Evolutionary conservation across 352 stramenopile species (phyloP).

Genomic region (Globisporangium alternatum): DNA sequence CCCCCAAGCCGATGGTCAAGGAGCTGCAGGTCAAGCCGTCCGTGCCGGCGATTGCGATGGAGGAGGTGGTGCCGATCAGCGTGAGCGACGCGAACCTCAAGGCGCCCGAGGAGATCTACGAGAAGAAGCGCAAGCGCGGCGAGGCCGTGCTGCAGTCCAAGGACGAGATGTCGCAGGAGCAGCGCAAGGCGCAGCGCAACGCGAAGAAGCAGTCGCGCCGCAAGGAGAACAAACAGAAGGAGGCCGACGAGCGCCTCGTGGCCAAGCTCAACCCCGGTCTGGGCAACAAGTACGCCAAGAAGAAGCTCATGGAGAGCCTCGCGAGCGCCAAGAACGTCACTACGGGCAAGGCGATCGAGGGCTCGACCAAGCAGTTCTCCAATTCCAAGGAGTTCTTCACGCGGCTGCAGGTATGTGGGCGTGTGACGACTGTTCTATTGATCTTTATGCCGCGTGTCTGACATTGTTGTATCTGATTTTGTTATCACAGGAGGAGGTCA

Average conservation of each 20-base stretch:
- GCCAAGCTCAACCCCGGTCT: constrained; percentile 93
- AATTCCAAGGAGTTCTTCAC: constrained; percentile 89
- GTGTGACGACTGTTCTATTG: neutral
- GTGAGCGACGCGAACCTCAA: constrained; percentile 84
- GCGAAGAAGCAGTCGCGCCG: constrained; percentile 90
- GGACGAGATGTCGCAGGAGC: constrained; percentile 87
- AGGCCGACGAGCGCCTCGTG: constrained; percentile 91
- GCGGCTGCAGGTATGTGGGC: constrained; percentile 50
- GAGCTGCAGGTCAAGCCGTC: constrained; percentile 86
- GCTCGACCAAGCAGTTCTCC: constrained; percentile 80
- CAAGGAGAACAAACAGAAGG: constrained; percentile 88
- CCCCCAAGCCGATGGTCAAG: constrained; percentile 90
- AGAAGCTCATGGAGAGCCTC: constrained; percentile 86
- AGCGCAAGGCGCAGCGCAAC: constrained; percentile 82
- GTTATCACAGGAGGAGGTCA: neutral
- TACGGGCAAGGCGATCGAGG: constrained; percentile 79
- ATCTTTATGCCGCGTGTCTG: neutral
- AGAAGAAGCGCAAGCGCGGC: constrained; percentile 86
- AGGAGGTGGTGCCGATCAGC: constrained; percentile 80
- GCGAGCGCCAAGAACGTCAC: constrained; percentile 79
- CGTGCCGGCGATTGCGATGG: constrained; percentile 80
- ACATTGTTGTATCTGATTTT: neutral
- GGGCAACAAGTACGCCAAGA: constrained; percentile 96
- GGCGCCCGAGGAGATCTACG: constrained; percentile 80
- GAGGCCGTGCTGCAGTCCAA: constrained; percentile 76